Conservation (phyloP, 768 basidiomycete species). For the Amanita polypyramis region DNA sequence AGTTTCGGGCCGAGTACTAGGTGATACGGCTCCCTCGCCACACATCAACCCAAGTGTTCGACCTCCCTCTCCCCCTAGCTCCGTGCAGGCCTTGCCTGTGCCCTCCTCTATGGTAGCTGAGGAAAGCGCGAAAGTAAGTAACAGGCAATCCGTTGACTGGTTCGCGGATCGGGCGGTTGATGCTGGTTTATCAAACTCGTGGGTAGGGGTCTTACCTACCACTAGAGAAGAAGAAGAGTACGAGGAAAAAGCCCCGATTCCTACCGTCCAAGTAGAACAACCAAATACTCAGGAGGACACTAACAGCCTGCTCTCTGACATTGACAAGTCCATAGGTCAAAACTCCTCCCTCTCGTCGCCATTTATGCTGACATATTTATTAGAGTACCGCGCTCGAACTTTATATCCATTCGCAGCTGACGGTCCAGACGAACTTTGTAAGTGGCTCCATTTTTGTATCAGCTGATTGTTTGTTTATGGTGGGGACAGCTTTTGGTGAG, state of each 20-base stretch:
- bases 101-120: conserved; percentile 19
- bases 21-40: conserved; percentile 56
- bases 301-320: conserved; percentile 55
- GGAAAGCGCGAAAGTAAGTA: conserved; percentile 23
- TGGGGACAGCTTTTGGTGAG: conserved; percentile 57
- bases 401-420: conserved; percentile 83
- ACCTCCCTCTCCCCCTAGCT: conserved; percentile 30
- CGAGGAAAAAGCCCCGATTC: conserved; percentile 29
- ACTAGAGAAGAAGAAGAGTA: conserved; percentile 59
- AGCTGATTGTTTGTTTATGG: conserved; percentile 3
- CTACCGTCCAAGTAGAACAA: conserved; percentile 45
- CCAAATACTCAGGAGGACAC: conserved; percentile 22
- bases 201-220: conserved; percentile 33
- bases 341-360: conserved; percentile 7
- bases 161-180: conserved; percentile 81
- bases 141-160: conserved; percentile 86
- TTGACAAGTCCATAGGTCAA: conserved; percentile 56
- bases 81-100: conserved; percentile 18
- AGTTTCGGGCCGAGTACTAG: conserved; percentile 69
- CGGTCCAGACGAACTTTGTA: conserved; percentile 81
- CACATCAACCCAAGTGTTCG: conserved; percentile 51
- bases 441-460: conserved; percentile 19
- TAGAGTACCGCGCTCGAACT: conserved; percentile 70
- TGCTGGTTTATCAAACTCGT: conserved; percentile 21
- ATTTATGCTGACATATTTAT: conserved; percentile 6